Percentiles rank a stretch among this genome's conserved stretches.
Evolutionary conservation across 2,329 filamentous ascomycete genomes (phyloP).

Genomic region (Truncatella angustata): DNA sequence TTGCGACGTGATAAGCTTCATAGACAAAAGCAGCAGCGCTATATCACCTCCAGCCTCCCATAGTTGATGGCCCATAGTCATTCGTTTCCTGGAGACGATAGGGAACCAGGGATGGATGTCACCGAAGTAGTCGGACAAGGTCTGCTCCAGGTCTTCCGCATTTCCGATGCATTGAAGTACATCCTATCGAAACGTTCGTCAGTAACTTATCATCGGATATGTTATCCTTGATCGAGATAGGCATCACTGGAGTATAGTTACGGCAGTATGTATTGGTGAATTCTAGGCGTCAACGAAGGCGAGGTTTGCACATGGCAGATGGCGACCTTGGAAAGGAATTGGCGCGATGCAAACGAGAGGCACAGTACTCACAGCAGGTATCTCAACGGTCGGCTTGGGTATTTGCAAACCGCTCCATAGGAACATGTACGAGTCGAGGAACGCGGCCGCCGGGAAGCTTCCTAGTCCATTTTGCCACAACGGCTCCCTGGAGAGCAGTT

Average conservation of each 20-base stretch:
- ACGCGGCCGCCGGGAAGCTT: slow-evolving; percentile 40
- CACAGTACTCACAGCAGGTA: slow-evolving; percentile 33
- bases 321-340: too few species aligned
- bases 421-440: slow-evolving; percentile 41
- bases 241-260: background rate
- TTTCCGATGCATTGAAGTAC: slow-evolving; percentile 38
- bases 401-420: slow-evolving; percentile 33
- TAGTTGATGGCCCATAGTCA: slow-evolving; percentile 38
- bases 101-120: slow-evolving; percentile 47
- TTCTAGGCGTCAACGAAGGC: background rate
- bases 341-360: background rate
- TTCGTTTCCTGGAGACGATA: slow-evolving; percentile 44
- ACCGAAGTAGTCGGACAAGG: slow-evolving; percentile 39
- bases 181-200: slow-evolving; percentile 24
- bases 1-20: slow-evolving; percentile 42
- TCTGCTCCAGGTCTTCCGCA: slow-evolving; percentile 32
- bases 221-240: too few species aligned
- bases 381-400: slow-evolving; percentile 34
- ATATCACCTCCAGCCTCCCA: slow-evolving; percentile 44
- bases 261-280: background rate
- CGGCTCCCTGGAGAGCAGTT: slow-evolving; percentile 10
- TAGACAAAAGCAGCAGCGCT: slow-evolving; percentile 45
- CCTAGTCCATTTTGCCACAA: slow-evolving; percentile 21
- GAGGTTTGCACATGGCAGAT: too few species aligned
- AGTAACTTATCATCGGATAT: too few species aligned